Evolutionary conservation across 129 eudicot species (phyloP).

Genomic region (Solidago caesia): DNA sequence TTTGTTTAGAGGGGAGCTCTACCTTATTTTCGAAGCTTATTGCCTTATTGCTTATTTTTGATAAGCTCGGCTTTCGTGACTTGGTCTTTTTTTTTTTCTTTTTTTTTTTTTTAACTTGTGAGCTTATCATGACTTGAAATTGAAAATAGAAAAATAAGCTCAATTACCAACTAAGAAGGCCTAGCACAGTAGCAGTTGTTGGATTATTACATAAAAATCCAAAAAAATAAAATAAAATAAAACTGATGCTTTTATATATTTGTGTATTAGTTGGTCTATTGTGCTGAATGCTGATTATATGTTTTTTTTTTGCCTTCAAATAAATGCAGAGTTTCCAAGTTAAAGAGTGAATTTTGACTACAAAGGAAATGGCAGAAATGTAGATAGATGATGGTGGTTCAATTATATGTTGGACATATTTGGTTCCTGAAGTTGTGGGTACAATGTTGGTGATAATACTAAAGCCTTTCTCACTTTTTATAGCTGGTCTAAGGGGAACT

Average conservation of each 20-base stretch:
- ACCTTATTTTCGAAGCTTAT: no score
- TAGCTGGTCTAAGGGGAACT: slow-evolving; percentile 41
- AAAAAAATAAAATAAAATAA: no score
- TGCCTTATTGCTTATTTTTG: no score
- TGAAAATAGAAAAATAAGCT: no score
- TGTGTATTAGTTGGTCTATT: neutral
- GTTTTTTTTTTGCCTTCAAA: slow-evolving; percentile 15
- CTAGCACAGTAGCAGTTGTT: no score
- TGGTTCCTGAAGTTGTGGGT: slow-evolving; percentile 38
- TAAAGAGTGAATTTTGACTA: neutral
- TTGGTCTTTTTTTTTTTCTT: no score
- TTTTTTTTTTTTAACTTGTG: no score
- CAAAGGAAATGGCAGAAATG: slow-evolving; percentile 23
- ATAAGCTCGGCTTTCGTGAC: no score
- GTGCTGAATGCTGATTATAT: neutral
- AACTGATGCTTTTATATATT: neutral
- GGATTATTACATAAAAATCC: neutral
- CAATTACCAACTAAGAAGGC: no score
- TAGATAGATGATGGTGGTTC: slow-evolving; percentile 14
- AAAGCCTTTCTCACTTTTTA: slow-evolving; percentile 46
- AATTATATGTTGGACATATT: slow-evolving; percentile 16
- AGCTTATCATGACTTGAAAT: no score
- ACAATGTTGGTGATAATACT: slow-evolving; percentile 28
- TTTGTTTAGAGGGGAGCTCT: no score
- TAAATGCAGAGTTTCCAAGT: slow-evolving; percentile 31